These are phyloP conservation scores for Backusella circina DNA, from an alignment of 192 early-diverging fungal genomes.

Conservation along the genomic window DNA sequence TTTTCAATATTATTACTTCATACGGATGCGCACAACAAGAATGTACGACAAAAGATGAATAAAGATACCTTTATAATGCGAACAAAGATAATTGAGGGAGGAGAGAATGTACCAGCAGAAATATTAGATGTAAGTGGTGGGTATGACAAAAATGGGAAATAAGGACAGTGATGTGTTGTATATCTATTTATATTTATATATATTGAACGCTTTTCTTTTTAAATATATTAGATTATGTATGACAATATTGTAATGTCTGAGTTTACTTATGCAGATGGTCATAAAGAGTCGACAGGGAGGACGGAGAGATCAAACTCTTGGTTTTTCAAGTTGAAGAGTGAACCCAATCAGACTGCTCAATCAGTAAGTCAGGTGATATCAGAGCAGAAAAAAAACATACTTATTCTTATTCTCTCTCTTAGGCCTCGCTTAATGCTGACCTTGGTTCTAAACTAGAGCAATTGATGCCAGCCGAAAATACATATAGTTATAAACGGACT, in stretches of 20 bases:
- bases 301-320: slow-evolving; percentile 32
- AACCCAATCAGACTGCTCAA: background rate
- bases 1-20: slow-evolving; percentile 83
- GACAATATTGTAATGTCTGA: slow-evolving; percentile 55
- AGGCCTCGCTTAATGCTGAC: slow-evolving; percentile 10
- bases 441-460: slow-evolving; percentile 24
- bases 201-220: background rate
- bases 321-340: slow-evolving; percentile 25
- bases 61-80: slow-evolving; percentile 74
- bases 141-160: slow-evolving; percentile 33
- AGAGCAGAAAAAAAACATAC: too few relatives aligned
- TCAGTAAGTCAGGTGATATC: slow-evolving; percentile 6
- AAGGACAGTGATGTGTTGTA: too few relatives aligned
- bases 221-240: slow-evolving; percentile 54
- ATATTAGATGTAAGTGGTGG: slow-evolving; percentile 59
- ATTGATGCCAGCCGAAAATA: slow-evolving; percentile 32
- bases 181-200: too few relatives aligned
- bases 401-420: background rate
- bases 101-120: slow-evolving; percentile 60
- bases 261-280: slow-evolving; percentile 53
- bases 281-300: slow-evolving; percentile 32
- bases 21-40: slow-evolving; percentile 84
- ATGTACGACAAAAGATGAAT: slow-evolving; percentile 77
- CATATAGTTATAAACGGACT: slow-evolving; percentile 28
- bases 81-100: slow-evolving; percentile 66